Evolutionary conservation across 176 grass and related monocot genomes (phyloP).

Genomic region (Juncus effusus): DNA sequence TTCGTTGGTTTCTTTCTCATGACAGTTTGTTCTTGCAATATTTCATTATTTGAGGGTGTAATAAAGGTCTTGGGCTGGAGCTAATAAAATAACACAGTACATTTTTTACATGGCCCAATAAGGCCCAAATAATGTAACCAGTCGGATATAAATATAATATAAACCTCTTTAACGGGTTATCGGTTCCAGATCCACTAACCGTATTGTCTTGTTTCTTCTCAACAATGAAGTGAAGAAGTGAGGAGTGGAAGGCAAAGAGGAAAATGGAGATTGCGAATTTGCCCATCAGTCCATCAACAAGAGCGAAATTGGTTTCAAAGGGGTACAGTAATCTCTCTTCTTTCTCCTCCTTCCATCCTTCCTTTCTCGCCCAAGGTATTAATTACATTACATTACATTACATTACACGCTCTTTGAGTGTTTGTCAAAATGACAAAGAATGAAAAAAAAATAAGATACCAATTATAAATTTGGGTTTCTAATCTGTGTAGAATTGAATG

Average conservation of each 20-base stretch:
- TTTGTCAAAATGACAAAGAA: neutral
- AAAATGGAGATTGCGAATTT: slow-evolving; percentile 40
- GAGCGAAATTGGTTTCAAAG: slow-evolving; percentile 27
- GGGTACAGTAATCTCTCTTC: slow-evolving; percentile 31
- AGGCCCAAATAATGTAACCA: no score
- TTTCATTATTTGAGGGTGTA: no score
- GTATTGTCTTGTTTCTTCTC: no score
- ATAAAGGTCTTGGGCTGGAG: no score
- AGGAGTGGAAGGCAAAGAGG: neutral
- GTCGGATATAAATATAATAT: no score
- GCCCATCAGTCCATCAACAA: slow-evolving; percentile 30
- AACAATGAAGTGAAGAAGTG: no score
- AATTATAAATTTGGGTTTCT: neutral
- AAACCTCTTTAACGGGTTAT: neutral
- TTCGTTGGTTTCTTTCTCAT: no score
- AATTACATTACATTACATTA: neutral
- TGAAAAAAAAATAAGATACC: neutral
- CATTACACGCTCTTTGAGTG: neutral
- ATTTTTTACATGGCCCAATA: no score
- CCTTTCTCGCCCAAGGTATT: slow-evolving; percentile 36
- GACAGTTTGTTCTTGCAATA: no score
- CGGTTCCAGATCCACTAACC: neutral
- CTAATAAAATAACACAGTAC: no score
- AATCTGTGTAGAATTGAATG: slow-evolving; percentile 32
- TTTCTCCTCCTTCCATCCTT: slow-evolving; percentile 31